Conservation (phyloP, 2,329 filamentous ascomycete species). For the Tolypocladium pustulatum region DNA sequence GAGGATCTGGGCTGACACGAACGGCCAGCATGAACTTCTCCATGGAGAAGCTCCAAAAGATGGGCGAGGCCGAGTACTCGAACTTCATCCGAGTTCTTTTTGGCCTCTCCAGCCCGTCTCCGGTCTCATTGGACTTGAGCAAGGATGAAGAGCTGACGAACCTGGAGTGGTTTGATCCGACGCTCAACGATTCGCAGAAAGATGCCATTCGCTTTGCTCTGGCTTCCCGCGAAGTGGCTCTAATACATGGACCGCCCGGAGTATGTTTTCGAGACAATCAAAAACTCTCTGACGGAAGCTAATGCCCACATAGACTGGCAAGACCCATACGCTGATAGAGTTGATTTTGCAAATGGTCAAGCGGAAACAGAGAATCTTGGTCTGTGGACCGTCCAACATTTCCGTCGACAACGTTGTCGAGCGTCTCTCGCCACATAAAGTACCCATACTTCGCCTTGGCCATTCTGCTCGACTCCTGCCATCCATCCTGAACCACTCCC, state of each 20-base stretch:
- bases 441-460: conserved; percentile 81
- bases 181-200: conserved; percentile 56
- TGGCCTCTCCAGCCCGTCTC: conserved; percentile 42
- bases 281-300: conserved; percentile 2
- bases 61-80: conserved; percentile 47
- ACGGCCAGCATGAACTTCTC: conserved; percentile 46
- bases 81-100: conserved; percentile 53
- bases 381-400: conserved; percentile 96
- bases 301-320: conserved; percentile 57
- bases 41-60: conserved; percentile 49
- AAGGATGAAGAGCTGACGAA: conserved; percentile 31
- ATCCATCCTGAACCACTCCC: conserved; percentile 76
- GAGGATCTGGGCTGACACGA: not conserved
- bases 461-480: conserved; percentile 87
- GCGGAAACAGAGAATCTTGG: conserved; percentile 63
- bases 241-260: conserved; percentile 92
- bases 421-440: conserved; percentile 70
- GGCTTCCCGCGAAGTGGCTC: conserved; percentile 66
- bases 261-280: conserved; percentile 24
- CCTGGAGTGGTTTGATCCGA: conserved; percentile 50
- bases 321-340: conserved; percentile 93
- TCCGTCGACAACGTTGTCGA: conserved; percentile 98
- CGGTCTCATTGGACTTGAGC: conserved; percentile 30
- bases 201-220: conserved; percentile 73
- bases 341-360: conserved; percentile 83